Base-by-base conservation (phyloP, 2,329 filamentous ascomycete genomes). In the Cyphellophora attinorum region DNA sequence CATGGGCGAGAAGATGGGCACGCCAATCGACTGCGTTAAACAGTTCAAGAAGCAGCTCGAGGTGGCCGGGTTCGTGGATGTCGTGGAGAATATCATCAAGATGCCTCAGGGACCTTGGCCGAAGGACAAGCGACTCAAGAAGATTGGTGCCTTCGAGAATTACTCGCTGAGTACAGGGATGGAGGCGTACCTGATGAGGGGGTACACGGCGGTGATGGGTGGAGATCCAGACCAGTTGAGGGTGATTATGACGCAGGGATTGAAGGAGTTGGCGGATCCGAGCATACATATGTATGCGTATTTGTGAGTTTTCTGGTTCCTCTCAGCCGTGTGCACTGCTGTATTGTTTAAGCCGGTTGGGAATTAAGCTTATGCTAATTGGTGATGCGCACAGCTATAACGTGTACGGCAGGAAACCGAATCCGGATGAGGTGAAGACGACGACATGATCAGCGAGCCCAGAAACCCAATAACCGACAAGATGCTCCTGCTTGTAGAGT, bases 31-130 rank as follows among this genome's bases (percentile, higher is more conserved):
- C 19, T 39, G 41, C 14, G 33, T 33, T 8, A 18, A 25, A 8
- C 31, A 37, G 18, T 31, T 43, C 21, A 35, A 42, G 31, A 23
- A 19, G 5, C 40, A 35, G 40, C 35, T 51, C 12, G 27, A 40
- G 15, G 44, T 48, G 5, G 50, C 48, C 10, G 51, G 52, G 2
- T 54, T 54, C 34, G 36, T 34, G 15, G 41, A 52, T 17, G 40
- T 52, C 18, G 27, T 38, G 8, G 42, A 52, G 28, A 33, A 47
- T 5, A 38, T 48, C 5, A 46, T 47, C 38, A 53, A 53, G 40
- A 36, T 51, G 8, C 48, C 50, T 2, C 37, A 51, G 18, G 47
- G 45, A 6, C 44, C 48, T 5, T 55, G 52, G 51, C 46, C 52
- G 6, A 53, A 51, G 31, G 47, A 54, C 29, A 42, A 41, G 11